Evolutionary conservation across 208 protist genomes (phyloP).

Genomic region (Acanthamoeba lenticulata): DNA sequence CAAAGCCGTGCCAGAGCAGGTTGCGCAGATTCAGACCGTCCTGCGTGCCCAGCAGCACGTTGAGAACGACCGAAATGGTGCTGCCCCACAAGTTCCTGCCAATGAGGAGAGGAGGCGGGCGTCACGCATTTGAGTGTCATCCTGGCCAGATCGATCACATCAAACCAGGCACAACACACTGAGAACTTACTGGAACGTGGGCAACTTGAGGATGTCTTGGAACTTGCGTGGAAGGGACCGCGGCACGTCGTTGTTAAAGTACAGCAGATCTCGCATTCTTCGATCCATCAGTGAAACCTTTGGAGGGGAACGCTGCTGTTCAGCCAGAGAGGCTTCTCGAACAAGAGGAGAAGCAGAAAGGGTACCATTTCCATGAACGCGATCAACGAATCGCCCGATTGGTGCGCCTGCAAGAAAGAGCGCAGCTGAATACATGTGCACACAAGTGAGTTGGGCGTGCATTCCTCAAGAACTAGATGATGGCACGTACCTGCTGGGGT

Average conservation of each 20-base stretch:
- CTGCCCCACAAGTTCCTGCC: neutral
- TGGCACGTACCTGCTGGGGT: neutral
- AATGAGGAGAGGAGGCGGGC: neutral
- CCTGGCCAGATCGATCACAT: too few species aligned
- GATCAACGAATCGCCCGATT: slow-evolving; percentile 12
- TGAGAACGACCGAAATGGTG: slow-evolving; percentile 14
- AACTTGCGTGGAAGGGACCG: slow-evolving; percentile 24
- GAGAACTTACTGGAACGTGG: neutral
- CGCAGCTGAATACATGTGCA: slow-evolving; percentile 5
- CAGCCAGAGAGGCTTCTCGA: neutral
- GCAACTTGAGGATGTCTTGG: slow-evolving; percentile 22
- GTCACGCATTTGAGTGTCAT: too few species aligned
- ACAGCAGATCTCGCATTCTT: neutral
- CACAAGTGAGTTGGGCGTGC: too few species aligned
- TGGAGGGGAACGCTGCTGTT: neutral
- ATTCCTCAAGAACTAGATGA: neutral
- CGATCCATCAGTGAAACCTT: slow-evolving; percentile 40
- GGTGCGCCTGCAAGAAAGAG: slow-evolving; percentile 6
- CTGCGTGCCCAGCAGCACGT: slow-evolving; percentile 18
- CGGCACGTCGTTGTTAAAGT: slow-evolving; percentile 37
- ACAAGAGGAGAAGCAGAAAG: neutral
- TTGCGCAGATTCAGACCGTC: slow-evolving; percentile 44
- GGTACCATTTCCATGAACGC: slow-evolving; percentile 65
- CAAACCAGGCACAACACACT: neutral
- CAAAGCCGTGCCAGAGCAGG: slow-evolving; percentile 61